Percentiles rank a stretch among this genome's conserved stretches.
phyloP scores from a whole-genome alignment of 2,329 filamentous ascomycete species.

The Pyrenophora teres region DNA sequence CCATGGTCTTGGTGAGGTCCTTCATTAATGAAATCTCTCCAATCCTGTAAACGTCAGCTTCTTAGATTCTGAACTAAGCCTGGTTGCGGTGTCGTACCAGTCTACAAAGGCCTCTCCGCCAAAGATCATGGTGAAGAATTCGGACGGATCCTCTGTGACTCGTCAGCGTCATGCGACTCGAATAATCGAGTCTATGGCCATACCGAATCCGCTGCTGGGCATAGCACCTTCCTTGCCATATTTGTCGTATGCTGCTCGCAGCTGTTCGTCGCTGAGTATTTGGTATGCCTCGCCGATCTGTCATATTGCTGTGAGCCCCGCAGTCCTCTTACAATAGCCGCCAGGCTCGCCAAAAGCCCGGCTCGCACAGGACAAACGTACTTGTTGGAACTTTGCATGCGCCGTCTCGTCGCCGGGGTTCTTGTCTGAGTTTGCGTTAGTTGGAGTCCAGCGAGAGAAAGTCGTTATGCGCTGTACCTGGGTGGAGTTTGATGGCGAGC shows the following conservation, averaged over 20 bases:
- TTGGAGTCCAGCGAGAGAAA: conserved; percentile 1
- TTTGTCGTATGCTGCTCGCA: conserved; percentile 93
- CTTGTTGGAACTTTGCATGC: conserved; percentile 90
- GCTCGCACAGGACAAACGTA: conserved; percentile 48
- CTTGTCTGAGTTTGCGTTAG: conserved; percentile 69
- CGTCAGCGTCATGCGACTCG: conserved; percentile 26
- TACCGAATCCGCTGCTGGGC: conserved; percentile 86
- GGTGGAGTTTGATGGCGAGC: conserved; percentile 90
- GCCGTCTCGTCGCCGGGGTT: conserved; percentile 95
- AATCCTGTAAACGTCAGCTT: conserved; percentile 58
- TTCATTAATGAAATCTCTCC: conserved; percentile 99
- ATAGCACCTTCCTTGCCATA: conserved; percentile 94
- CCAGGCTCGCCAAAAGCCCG: conserved; percentile 4
- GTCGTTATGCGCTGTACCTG: conserved; percentile 60
- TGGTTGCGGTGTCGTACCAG: conserved; percentile 55
- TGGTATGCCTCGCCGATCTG: conserved; percentile 73
- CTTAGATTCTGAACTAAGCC: no score
- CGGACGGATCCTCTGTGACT: conserved; percentile 77
- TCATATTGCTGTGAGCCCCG: conserved; percentile 29
- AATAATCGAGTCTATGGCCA: conserved; percentile 18
- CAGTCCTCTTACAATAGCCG: conserved; percentile 12
- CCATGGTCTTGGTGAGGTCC: conserved; percentile 96
- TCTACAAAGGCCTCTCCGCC: conserved; percentile 94
- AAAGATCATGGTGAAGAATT: conserved; percentile 99
- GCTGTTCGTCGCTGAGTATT: conserved; percentile 83